phyloP scores from a whole-genome alignment of 495 filamentous ascomycete species.

The Aspergillus leporis region DNA sequence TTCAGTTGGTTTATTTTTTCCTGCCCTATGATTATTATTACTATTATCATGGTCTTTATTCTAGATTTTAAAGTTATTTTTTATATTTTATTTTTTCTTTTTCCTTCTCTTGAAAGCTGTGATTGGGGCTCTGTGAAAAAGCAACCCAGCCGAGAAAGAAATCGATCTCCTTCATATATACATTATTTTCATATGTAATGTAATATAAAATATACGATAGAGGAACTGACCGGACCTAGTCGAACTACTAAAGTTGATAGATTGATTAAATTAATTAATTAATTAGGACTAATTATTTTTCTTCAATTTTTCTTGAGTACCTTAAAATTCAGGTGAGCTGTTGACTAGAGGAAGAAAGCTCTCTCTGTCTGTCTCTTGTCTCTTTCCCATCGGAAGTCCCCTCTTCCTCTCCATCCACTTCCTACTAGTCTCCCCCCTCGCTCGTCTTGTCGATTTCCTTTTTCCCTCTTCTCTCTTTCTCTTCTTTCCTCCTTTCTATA shows the following conservation, averaged over 20 bases:
- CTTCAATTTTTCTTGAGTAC: not conserved
- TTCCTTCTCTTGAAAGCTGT: too few relatives aligned
- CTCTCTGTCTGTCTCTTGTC: constrained; percentile 5
- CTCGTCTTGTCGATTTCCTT: not conserved
- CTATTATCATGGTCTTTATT: too few relatives aligned
- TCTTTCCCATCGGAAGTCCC: not conserved
- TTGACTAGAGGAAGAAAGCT: not conserved
- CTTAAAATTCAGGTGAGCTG: constrained; percentile 6
- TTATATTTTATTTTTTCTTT: too few relatives aligned
- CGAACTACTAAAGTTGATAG: not conserved
- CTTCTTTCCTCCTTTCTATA: constrained; percentile 11
- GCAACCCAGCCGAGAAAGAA: too few relatives aligned
- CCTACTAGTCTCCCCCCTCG: constrained; percentile 9
- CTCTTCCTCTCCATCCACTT: constrained; percentile 18
- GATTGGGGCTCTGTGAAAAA: not conserved
- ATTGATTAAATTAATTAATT: not conserved
- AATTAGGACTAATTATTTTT: not conserved
- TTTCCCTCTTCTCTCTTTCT: constrained; percentile 16
- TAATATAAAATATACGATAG: too few relatives aligned
- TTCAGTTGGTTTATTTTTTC: not conserved
- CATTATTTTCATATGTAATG: not conserved
- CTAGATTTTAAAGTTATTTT: too few relatives aligned
- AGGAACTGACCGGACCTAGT: too few relatives aligned
- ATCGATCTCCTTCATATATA: not conserved
- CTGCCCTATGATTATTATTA: too few relatives aligned